phyloP scores from a whole-genome alignment of 176 grass and related monocot species.

The Elymus sibiricus region DNA sequence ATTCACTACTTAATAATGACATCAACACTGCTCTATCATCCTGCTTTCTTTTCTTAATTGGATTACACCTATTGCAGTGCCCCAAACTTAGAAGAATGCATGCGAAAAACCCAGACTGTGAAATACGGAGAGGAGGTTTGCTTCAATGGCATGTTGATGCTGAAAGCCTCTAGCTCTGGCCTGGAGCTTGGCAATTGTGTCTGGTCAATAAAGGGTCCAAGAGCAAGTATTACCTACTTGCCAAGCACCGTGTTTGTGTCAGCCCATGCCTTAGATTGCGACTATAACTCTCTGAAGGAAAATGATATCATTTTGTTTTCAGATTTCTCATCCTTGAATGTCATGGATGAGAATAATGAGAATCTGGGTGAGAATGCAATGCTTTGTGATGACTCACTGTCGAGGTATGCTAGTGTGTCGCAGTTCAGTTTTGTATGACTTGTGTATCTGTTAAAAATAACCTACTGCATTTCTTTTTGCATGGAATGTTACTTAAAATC shows the following conservation, averaged over 20 bases:
- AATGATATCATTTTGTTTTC: slow-evolving; percentile 85
- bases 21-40: background rate
- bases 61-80: slow-evolving; percentile 47
- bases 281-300: slow-evolving; percentile 55
- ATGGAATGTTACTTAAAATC: background rate
- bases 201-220: slow-evolving; percentile 75
- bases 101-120: slow-evolving; percentile 58
- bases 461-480: slow-evolving; percentile 8
- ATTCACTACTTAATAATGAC: slow-evolving; percentile 2
- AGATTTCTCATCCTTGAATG: slow-evolving; percentile 67
- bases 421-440: slow-evolving; percentile 4
- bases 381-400: slow-evolving; percentile 17
- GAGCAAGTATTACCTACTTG: slow-evolving; percentile 61
- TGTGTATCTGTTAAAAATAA: background rate
- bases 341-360: slow-evolving; percentile 43
- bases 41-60: slow-evolving; percentile 13
- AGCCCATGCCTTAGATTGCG: slow-evolving; percentile 69
- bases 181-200: slow-evolving; percentile 88
- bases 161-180: slow-evolving; percentile 90
- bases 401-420: slow-evolving; percentile 28
- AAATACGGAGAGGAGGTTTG: slow-evolving; percentile 77
- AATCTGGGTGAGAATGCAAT: slow-evolving; percentile 27
- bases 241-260: slow-evolving; percentile 73
- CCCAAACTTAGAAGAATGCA: slow-evolving; percentile 67
- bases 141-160: slow-evolving; percentile 78